Evolutionary conservation across 768 basidiomycete genomes (phyloP).

Genomic region (Polyporus arcularius): DNA sequence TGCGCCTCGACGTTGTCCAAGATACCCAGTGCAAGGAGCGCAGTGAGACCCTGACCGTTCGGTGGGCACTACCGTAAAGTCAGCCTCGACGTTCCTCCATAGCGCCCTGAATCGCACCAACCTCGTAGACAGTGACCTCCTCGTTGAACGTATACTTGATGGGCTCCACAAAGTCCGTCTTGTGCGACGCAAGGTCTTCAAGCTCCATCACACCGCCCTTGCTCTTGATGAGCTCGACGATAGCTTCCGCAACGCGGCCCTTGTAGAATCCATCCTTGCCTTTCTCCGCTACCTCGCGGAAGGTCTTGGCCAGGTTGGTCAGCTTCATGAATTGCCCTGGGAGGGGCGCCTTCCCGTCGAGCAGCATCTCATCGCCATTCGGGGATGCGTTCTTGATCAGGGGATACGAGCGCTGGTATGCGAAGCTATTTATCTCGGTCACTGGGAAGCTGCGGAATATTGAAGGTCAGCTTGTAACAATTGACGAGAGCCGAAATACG

Average conservation of each 20-base stretch:
- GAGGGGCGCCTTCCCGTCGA: slow-evolving; percentile 79
- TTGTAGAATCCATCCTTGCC: slow-evolving; percentile 95
- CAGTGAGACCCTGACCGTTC: slow-evolving; percentile 96
- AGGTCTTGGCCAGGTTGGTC: slow-evolving; percentile 81
- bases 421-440: slow-evolving; percentile 65
- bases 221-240: slow-evolving; percentile 82
- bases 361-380: slow-evolving; percentile 82
- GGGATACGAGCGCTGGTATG: slow-evolving; percentile 65
- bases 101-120: slow-evolving; percentile 29
- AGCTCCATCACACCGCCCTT: slow-evolving; percentile 93
- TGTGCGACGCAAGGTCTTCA: slow-evolving; percentile 86
- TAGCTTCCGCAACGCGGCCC: slow-evolving; percentile 85
- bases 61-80: slow-evolving; percentile 79
- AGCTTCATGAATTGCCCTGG: slow-evolving; percentile 84
- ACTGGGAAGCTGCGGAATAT: slow-evolving; percentile 69
- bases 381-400: slow-evolving; percentile 84
- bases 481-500: slow-evolving; percentile 11
- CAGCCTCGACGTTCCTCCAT: too few relatives aligned
- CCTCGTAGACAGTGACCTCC: slow-evolving; percentile 92
- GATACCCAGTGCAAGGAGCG: slow-evolving; percentile 90
- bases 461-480: not conserved
- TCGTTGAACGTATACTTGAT: slow-evolving; percentile 87
- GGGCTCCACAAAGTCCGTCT: slow-evolving; percentile 80
- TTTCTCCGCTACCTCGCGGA: slow-evolving; percentile 73
- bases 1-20: slow-evolving; percentile 83